Evolutionary conservation across 2,329 filamentous ascomycete species (phyloP), one percentile per base, ranked within the genome.

Genomic region (Fusarium proliferatum): DNA sequence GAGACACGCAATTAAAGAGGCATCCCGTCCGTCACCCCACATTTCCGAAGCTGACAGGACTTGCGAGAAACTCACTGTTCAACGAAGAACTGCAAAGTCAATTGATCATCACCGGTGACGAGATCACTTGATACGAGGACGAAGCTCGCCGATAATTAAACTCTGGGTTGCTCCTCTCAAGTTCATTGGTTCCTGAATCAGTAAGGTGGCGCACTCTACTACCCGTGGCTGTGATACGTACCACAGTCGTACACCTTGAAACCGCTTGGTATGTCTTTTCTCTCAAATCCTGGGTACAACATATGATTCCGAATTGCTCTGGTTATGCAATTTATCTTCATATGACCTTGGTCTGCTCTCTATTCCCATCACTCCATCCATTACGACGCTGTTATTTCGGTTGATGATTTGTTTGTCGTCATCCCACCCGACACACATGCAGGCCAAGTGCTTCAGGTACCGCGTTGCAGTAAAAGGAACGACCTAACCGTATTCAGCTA

Each of bases 401-500:
- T 51, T 67, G 53, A n/a, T 52, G 23, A 46, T 48, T 55, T 28
- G 39, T 67, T 61, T 48, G 55, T 59, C 72, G 41, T 75, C 69
- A 75, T 68, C 64, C 63, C 48, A 64, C 61, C 64, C 61, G 28
- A 59, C 46, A 70, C 65, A 49, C 58, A 49, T 65, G 65, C 59
- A 63, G 28, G 9, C 43, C 39, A 71, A 64, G 56, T 58, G 63
- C 70, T 64, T 77, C 77, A 78, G 77, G 77, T 78, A 78, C 76
- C 74, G 64, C 49, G 62, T 72, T 66, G 28, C 63, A 74, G 68
- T 63, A 59, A 55, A 64, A 59, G 61, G 49, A 56, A 19, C 26
- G 45, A 38, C 59, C 75, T 78, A 78, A 67, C 77, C 74, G 23
- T 62, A 51, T 55, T 36, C 19, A 73, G 72, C 60, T 78, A 78